Conservation (phyloP, 1,284 basidiomycete species). For the Trichosporon sp. region DNA sequence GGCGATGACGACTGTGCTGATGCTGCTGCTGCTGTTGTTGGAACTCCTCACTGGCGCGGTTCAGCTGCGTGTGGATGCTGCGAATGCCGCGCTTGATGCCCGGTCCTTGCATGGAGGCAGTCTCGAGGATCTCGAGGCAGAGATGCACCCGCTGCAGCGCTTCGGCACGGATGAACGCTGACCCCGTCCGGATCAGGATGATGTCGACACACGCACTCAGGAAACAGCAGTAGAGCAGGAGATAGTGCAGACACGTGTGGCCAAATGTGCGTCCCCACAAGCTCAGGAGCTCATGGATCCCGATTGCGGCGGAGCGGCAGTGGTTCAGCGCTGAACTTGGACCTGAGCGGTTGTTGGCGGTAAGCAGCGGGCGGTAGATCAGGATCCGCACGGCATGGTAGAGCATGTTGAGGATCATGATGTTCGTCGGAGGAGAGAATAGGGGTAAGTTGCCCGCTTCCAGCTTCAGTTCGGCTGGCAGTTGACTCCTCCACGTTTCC, state of each 20-base stretch:
- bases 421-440: constrained; percentile 33
- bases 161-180: constrained; percentile 32
- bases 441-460: constrained; percentile 26
- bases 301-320: constrained; percentile 35
- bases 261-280: constrained; percentile 36
- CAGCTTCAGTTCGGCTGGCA: constrained; percentile 24
- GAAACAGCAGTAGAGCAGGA: constrained; percentile 37
- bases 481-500: constrained; percentile 22
- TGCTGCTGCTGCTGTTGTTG: constrained; percentile 4
- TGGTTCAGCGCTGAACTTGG: constrained; percentile 30
- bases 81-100: constrained; percentile 33
- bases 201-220: constrained; percentile 37
- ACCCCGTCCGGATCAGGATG: constrained; percentile 35
- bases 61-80: constrained; percentile 33
- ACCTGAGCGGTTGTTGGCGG: constrained; percentile 32
- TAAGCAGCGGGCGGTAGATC: constrained; percentile 36
- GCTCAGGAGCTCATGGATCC: constrained; percentile 35
- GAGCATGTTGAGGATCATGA: constrained; percentile 32
- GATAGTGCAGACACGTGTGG: constrained; percentile 37
- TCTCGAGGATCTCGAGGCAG: constrained; percentile 34
- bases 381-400: constrained; percentile 34
- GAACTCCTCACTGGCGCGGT: constrained; percentile 28
- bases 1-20: not conserved
- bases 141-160: constrained; percentile 35
- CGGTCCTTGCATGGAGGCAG: constrained; percentile 34